These are phyloP conservation scores for Blepharisma japonicum DNA, from an alignment of 73 alveolate genomes.

Conservation along the genomic window DNA sequence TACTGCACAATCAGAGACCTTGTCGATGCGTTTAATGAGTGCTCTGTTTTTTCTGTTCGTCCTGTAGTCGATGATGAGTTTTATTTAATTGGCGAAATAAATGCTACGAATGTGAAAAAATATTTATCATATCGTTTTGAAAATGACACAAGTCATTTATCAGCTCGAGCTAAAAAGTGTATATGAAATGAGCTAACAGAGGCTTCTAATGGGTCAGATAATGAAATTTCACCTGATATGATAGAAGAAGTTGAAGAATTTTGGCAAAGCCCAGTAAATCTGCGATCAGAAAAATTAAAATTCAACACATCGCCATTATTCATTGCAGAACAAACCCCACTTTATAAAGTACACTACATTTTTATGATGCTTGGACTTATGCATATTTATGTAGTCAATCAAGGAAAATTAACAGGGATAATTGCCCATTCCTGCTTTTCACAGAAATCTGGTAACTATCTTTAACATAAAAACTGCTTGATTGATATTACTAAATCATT, in stretches of 20 bases:
- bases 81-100: constrained; percentile 53
- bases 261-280: constrained; percentile 54
- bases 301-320: constrained; percentile 60
- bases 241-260: constrained; percentile 33
- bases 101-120: not conserved
- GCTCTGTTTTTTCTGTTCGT: too few relatives aligned
- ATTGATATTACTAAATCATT: too few relatives aligned
- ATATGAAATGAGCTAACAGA: too few relatives aligned
- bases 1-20: too few relatives aligned
- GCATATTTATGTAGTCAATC: constrained; percentile 68
- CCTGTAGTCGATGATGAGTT: not conserved
- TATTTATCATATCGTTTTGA: too few relatives aligned
- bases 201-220: too few relatives aligned
- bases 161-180: too few relatives aligned
- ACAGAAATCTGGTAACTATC: too few relatives aligned
- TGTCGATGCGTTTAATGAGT: too few relatives aligned
- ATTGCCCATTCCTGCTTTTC: not conserved
- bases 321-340: constrained; percentile 66
- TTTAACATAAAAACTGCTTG: too few relatives aligned
- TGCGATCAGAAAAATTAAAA: constrained; percentile 54
- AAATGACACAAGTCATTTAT: too few relatives aligned
- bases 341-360: constrained; percentile 73
- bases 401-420: constrained; percentile 74
- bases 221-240: too few relatives aligned
- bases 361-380: constrained; percentile 77